phyloP scores from a whole-genome alignment of 305 asterid species.

The Withania somnifera region DNA sequence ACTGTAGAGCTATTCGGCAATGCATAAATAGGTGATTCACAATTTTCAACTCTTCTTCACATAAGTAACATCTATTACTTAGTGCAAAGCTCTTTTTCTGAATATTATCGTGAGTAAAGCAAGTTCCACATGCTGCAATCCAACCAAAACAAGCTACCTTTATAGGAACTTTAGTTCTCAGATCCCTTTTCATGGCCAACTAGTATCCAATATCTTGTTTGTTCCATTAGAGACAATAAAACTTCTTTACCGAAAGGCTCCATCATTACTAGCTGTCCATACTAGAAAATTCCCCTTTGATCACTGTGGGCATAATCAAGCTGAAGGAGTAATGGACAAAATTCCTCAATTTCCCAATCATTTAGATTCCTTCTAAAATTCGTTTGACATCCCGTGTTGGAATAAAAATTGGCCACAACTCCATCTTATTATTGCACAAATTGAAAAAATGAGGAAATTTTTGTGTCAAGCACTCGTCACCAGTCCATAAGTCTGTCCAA shows the following conservation, averaged over 20 bases:
- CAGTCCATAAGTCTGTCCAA: too few relatives aligned
- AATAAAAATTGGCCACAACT: background rate
- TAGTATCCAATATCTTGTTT: background rate
- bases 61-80: background rate
- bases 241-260: background rate
- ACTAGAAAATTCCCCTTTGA: background rate
- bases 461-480: background rate
- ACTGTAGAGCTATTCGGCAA: background rate
- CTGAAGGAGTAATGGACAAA: background rate
- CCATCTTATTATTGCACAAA: background rate
- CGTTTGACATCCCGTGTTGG: background rate
- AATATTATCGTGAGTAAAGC: background rate
- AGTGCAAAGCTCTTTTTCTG: background rate
- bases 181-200: background rate
- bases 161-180: background rate
- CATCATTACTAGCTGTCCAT: background rate
- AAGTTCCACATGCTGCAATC: background rate
- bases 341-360: background rate
- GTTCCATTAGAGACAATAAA: background rate
- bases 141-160: too few relatives aligned
- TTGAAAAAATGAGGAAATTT: background rate
- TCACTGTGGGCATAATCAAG: background rate
- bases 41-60: background rate
- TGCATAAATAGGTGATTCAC: background rate
- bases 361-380: background rate